Base-by-base conservation (phyloP, 495 filamentous ascomycete genomes). In the Amorphotheca resinae region DNA sequence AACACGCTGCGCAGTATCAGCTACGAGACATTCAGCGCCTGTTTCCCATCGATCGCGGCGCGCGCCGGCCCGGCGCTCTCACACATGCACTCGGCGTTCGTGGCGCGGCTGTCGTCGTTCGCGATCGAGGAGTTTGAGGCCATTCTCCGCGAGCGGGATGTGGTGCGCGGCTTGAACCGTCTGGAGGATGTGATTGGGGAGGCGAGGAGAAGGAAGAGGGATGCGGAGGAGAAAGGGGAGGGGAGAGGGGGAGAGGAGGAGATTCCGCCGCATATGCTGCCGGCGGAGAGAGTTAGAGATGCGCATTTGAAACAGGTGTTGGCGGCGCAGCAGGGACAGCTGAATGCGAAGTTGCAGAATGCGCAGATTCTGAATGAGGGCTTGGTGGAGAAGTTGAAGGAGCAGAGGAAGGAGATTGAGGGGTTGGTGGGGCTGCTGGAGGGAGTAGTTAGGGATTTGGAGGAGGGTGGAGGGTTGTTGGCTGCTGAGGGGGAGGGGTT, bases 41-140 rank as follows among this genome's bases (percentile, higher is more conserved):
- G 91, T 59, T 98, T 93, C 60, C 91, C 91, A 0, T 88, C 84
- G 2, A 72, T 86, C 6, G 81, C 87, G 16, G 62, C 64, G 46
- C 62, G 80, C 51, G 80, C 80, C 22, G 79, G 84, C 0, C 78
- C 71, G 3, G 72, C 73, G 16, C 52, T 93, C 46, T 68, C 73
- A 55, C 68, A 65, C 16, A 74, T 86, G 37, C 84, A 84, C 73
- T 59, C 67, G 50, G 75, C 80, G 61, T 70, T 89, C 64, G 75
- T 82, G 30, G 73, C 71, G 38, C 67, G 77, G 52, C 59, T 87
- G 40, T 75, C 76, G 44, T 66, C 68, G 44, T 66, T 78, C 39
- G 80, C 70, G 46, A 51, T 64, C 68, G 63, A 61, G 52, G 84
- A 94, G 56, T 95, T 94, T 61, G 81, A 88, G 22, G 66, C 62